These are phyloP conservation scores for Fusarium pilosicola DNA, from an alignment of 2,329 filamentous ascomycete genomes.

Conservation along the genomic window DNA sequence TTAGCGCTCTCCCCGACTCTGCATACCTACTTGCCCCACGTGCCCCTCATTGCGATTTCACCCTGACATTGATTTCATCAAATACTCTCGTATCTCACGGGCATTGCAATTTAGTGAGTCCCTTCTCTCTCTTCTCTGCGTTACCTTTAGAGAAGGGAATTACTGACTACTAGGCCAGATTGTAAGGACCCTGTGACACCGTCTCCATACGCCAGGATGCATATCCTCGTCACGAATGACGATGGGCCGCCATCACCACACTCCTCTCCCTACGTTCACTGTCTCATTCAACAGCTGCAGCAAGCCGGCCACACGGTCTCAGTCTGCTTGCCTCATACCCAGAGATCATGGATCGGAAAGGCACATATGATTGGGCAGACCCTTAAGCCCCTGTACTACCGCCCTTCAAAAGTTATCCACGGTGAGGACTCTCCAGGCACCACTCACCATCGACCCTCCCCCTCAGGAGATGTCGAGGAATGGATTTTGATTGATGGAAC, in stretches of 20 bases:
- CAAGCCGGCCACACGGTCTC: constrained; percentile 85
- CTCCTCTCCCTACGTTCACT: constrained; percentile 83
- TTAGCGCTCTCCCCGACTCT: constrained; percentile 25
- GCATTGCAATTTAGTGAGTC: constrained; percentile 7
- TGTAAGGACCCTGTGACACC: not conserved
- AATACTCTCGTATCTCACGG: constrained; percentile 21
- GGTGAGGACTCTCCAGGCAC: constrained; percentile 67
- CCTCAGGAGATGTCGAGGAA: constrained; percentile 71
- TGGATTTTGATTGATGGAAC: constrained; percentile 86
- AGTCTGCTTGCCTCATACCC: constrained; percentile 88
- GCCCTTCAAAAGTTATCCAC: constrained; percentile 59
- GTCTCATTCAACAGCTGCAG: constrained; percentile 76
- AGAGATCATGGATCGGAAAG: constrained; percentile 98
- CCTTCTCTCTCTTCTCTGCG: not conserved
- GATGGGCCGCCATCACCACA: constrained; percentile 82
- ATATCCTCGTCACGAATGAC: constrained; percentile 78
- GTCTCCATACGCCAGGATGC: constrained; percentile 55
- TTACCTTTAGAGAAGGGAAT: not conserved
- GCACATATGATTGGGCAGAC: constrained; percentile 94
- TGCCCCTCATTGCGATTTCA: constrained; percentile 38
- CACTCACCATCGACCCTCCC: constrained; percentile 66
- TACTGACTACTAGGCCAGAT: constrained; percentile 3
- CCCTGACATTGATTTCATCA: constrained; percentile 12
- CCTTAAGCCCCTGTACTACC: constrained; percentile 86
- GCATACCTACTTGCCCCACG: constrained; percentile 35